Conservation (phyloP, 768 basidiomycete species). For the Leccinum disarticulatum region DNA sequence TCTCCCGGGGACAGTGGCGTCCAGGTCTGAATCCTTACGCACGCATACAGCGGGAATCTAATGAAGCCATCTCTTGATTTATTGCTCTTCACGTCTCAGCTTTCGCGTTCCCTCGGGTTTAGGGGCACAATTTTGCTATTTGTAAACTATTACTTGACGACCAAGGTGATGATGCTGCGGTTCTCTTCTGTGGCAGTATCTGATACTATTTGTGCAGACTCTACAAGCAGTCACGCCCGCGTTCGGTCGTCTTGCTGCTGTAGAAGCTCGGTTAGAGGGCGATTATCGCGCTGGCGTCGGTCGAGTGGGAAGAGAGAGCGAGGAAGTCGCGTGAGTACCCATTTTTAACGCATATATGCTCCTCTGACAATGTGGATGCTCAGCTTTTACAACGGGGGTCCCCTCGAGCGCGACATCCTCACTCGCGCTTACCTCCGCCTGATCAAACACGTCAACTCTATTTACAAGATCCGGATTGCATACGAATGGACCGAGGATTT, state of each 20-base stretch:
- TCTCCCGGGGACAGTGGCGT: not conserved
- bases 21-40: not conserved
- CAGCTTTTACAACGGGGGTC: constrained; percentile 91
- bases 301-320: constrained; percentile 82
- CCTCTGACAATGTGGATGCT: not conserved
- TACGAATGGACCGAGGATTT: constrained; percentile 98
- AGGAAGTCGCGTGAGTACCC: constrained; percentile 81
- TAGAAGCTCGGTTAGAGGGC: constrained; percentile 85
- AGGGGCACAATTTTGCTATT: constrained; percentile 82
- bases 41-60: constrained; percentile 70
- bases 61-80: constrained; percentile 92
- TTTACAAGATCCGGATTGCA: constrained; percentile 91
- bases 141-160: constrained; percentile 84
- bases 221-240: constrained; percentile 86
- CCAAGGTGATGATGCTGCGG: constrained; percentile 34
- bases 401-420: constrained; percentile 79
- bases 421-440: constrained; percentile 72
- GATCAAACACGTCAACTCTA: constrained; percentile 87
- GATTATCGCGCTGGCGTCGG: constrained; percentile 89
- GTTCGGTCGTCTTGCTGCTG: constrained; percentile 85
- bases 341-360: not conserved
- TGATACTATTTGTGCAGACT: constrained; percentile 35
- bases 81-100: constrained; percentile 88
- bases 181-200: not conserved
- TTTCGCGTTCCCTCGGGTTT: constrained; percentile 81